Conservation (phyloP, 1,284 basidiomycete species). For the Lentinula novae-zelandiae region DNA sequence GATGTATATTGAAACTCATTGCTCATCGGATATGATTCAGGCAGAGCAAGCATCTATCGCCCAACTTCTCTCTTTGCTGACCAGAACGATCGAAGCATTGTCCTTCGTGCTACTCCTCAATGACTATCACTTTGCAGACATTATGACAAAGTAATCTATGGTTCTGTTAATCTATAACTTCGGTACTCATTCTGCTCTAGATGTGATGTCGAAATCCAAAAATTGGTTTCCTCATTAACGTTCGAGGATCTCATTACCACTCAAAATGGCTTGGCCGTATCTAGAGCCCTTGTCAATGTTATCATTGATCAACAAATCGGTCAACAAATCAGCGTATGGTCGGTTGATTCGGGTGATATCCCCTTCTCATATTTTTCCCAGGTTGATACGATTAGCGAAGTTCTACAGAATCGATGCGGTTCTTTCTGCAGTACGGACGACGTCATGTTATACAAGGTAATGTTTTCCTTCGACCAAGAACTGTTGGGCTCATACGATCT, state of each 20-base stretch:
- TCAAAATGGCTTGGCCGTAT: slow-evolving; percentile 78
- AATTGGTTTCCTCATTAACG: slow-evolving; percentile 64
- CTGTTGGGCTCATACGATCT: slow-evolving; percentile 11
- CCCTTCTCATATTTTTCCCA: slow-evolving; percentile 26
- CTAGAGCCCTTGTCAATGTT: slow-evolving; percentile 88
- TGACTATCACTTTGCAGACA: slow-evolving; percentile 88
- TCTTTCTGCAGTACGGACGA: slow-evolving; percentile 98
- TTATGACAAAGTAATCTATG: slow-evolving; percentile 69
- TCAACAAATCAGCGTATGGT: slow-evolving; percentile 86
- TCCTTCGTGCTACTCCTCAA: slow-evolving; percentile 90
- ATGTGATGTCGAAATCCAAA: slow-evolving; percentile 69
- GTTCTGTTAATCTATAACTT: slow-evolving; percentile 9
- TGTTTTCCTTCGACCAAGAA: slow-evolving; percentile 11
- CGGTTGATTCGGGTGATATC: not conserved
- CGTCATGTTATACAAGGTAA: slow-evolving; percentile 94
- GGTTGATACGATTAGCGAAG: slow-evolving; percentile 96
- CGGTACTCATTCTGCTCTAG: slow-evolving; percentile 30
- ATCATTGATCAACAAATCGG: slow-evolving; percentile 98
- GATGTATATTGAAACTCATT: slow-evolving; percentile 11
- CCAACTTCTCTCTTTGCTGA: slow-evolving; percentile 71
- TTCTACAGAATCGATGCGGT: slow-evolving; percentile 91
- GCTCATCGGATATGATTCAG: slow-evolving; percentile 28
- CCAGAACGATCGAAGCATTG: slow-evolving; percentile 85
- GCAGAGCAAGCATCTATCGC: slow-evolving; percentile 80
- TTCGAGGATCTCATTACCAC: slow-evolving; percentile 85